phyloP scores from a whole-genome alignment of 176 grass and related monocot species.

The Aechmea fasciata region DNA sequence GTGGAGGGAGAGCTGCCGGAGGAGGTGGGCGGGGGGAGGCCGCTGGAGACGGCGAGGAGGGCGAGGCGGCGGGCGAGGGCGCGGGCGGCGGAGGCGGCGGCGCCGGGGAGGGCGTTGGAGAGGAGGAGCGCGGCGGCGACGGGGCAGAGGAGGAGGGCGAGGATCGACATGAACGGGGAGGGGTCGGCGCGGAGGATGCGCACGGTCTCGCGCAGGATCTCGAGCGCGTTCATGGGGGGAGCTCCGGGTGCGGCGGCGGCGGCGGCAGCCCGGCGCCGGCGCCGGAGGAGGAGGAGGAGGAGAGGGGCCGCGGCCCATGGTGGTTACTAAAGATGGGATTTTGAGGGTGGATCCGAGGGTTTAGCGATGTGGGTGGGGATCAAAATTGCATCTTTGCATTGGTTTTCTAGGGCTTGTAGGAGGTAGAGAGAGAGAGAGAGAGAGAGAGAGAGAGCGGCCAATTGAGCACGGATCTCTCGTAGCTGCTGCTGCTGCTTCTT shows the following conservation, averaged over 20 bases:
- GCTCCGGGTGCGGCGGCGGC: neutral
- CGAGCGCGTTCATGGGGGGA: conserved; percentile 74
- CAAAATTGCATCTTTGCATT: neutral
- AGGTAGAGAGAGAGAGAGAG: neutral
- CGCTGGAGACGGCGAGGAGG: conserved; percentile 32
- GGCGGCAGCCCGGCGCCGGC: too few relatives aligned
- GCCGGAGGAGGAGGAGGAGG: neutral
- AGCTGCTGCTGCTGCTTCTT: neutral
- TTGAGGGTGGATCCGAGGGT: neutral
- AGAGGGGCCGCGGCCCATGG: neutral
- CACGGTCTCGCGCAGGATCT: conserved; percentile 83
- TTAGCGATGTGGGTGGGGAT: too few relatives aligned
- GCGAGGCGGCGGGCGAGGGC: conserved; percentile 50
- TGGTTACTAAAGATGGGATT: neutral
- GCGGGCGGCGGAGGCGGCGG: conserved; percentile 29
- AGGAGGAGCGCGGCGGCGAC: conserved; percentile 58
- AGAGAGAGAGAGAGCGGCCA: too few relatives aligned
- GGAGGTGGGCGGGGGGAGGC: conserved; percentile 61
- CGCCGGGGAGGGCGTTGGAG: conserved; percentile 50
- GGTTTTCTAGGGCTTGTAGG: neutral
- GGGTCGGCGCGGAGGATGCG: conserved; percentile 83
- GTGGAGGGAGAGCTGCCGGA: conserved; percentile 68
- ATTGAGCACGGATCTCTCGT: neutral
- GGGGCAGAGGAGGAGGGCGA: conserved; percentile 83
- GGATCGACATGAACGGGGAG: conserved; percentile 54